Base-by-base conservation (phyloP, 345 rosid genomes). In the Jatropha curcas region DNA sequence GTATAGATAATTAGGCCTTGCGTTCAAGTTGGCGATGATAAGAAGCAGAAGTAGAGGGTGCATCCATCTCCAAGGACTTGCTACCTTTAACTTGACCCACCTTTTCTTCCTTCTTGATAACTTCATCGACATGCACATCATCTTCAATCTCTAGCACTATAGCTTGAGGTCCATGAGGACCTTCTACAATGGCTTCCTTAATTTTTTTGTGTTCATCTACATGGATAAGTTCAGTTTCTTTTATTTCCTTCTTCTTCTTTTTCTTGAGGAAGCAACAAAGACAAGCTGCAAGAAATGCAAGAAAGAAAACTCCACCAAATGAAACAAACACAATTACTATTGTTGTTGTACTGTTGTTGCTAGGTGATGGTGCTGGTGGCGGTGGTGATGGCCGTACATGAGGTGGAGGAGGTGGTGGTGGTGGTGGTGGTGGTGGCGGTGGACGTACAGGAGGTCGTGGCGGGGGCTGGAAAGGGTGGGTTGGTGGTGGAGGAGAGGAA, bases 261-360 rank as follows among this genome's bases (percentile, higher is more conserved):
- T 82, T 89, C 88, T 82, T 83, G 74, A 86, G 53, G 78, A 76
- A 69, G 74, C 82, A 82, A 52, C 80, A 82, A 19, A 86, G 67
- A 7, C 76, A 87, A 55, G 75, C 80, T 1, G 85, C 88, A 13
- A 91, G 81, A 62, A 77, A 82, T 41, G 82, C 84, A 2, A 89
- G 72, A 74, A 89, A 70, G 72, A 86, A 60, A 72, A 89, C 41
- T n/a, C 87, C 87, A 0, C 94, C 92, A 3, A 83, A 76, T 22
- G 91, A 87, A 58, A 85, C 85, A 71, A 86, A 84, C 62, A 89
- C 86, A 16, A 89, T 62, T 20, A 89, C 81, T 48, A 87, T 81
- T 31, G 86, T 71, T 2, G 87, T 83, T 35, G 86, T 78, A 24
- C 58, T 53, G 72, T 84, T 76, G 57, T 81, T 67, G 70, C 77